phyloP scores from a whole-genome alignment of 768 basidiomycete genomes.

The Omphalotus guepiniiformis region DNA sequence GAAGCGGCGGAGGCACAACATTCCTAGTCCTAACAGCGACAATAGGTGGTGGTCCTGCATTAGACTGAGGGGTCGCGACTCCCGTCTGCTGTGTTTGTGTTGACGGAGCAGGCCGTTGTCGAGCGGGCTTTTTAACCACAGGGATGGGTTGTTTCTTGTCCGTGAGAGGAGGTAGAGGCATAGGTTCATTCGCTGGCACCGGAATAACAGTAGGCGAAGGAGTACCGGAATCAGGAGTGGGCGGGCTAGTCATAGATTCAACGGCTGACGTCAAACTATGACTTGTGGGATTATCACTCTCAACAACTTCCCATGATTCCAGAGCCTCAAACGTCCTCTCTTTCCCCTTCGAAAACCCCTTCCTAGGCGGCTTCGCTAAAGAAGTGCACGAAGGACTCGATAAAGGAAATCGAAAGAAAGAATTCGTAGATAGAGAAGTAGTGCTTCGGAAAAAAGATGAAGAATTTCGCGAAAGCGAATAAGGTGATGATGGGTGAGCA shows the following conservation, averaged over 20 bases:
- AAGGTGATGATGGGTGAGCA: constrained; percentile 39
- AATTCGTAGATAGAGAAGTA: constrained; percentile 37
- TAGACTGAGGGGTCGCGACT: not conserved
- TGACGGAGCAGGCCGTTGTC: not conserved
- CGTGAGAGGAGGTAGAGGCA: constrained; percentile 15
- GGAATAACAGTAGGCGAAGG: constrained; percentile 7
- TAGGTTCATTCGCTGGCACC: not conserved
- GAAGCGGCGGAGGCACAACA: too few species aligned
- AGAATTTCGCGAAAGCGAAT: constrained; percentile 30
- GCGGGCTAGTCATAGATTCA: constrained; percentile 14
- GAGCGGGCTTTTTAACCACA: constrained; percentile 14
- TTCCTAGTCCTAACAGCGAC: too few species aligned
- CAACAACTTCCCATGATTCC: constrained; percentile 46
- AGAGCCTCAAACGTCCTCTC: constrained; percentile 31
- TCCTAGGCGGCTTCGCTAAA: constrained; percentile 10
- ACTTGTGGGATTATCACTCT: constrained; percentile 19
- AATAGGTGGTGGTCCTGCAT: not conserved
- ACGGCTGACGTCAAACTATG: constrained; percentile 25
- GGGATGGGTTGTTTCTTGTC: constrained; percentile 17
- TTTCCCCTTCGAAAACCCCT: constrained; percentile 36
- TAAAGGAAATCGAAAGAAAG: constrained; percentile 29
- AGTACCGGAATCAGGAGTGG: constrained; percentile 10
- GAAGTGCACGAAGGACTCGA: constrained; percentile 21
- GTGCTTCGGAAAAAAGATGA: constrained; percentile 41
- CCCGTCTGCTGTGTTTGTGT: constrained; percentile 1